Conservation (phyloP, 2,329 filamentous ascomycete species). For the Immersiporthe knoxdaviesiana region DNA sequence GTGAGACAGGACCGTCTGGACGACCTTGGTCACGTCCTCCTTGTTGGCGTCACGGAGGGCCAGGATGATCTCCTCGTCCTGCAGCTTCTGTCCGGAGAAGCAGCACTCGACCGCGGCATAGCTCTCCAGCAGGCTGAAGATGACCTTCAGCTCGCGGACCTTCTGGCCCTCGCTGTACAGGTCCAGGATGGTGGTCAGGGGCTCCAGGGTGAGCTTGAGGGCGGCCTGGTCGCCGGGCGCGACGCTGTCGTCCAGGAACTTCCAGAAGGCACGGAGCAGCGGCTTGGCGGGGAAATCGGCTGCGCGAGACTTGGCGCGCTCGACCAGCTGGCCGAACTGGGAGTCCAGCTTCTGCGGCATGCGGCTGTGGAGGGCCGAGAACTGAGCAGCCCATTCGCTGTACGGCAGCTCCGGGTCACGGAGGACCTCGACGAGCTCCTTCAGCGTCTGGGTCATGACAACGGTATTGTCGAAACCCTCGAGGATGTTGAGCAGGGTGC, state of each 20-base stretch:
- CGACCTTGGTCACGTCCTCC: conserved; percentile 83
- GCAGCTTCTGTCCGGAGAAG: conserved; percentile 81
- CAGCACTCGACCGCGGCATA: conserved; percentile 85
- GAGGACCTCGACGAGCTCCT: conserved; percentile 87
- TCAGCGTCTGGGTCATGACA: conserved; percentile 86
- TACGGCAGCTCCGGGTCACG: conserved; percentile 90
- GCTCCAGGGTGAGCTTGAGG: conserved; percentile 72
- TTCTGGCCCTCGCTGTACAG: conserved; percentile 88
- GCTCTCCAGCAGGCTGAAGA: conserved; percentile 75
- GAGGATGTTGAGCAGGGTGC: conserved; percentile 84
- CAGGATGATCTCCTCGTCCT: conserved; percentile 92
- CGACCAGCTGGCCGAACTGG: conserved; percentile 81
- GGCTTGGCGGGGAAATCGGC: conserved; percentile 91
- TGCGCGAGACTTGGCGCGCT: conserved; percentile 76
- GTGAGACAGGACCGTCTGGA: conserved; percentile 90
- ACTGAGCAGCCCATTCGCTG: conserved; percentile 94
- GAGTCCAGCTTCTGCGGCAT: conserved; percentile 94
- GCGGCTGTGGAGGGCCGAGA: conserved; percentile 92
- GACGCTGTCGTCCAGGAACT: conserved; percentile 88
- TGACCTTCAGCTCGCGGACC: conserved; percentile 82
- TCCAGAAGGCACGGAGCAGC: conserved; percentile 78
- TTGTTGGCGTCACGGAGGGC: conserved; percentile 95
- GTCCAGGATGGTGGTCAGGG: conserved; percentile 76
- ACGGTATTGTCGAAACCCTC: conserved; percentile 96
- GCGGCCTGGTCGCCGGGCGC: conserved; percentile 72